Evolutionary conservation across 1,284 basidiomycete species (phyloP).

Genomic region (Tilletia setariae): DNA sequence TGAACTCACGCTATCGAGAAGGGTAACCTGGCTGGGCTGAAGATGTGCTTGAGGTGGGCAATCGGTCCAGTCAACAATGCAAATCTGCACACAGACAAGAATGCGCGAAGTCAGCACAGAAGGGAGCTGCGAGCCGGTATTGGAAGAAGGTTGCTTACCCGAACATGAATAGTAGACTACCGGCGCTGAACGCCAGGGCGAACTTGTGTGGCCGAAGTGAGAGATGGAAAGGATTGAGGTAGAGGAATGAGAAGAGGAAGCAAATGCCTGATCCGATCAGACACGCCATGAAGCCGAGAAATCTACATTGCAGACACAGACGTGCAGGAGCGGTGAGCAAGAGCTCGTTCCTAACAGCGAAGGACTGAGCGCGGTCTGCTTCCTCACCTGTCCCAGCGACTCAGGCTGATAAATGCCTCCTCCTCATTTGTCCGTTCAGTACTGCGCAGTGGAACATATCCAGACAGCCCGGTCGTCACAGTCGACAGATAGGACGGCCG

Average conservation of each 20-base stretch:
- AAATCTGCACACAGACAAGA: conserved; percentile 27
- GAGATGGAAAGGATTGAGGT: conserved; percentile 69
- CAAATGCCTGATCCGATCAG: conserved; percentile 85
- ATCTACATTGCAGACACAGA: conserved; percentile 33
- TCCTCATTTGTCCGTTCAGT: conserved; percentile 84
- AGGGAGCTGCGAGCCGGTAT: no score
- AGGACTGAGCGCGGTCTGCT: neutral
- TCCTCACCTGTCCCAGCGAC: conserved; percentile 50
- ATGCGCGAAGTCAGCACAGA: neutral
- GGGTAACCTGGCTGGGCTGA: conserved; percentile 58
- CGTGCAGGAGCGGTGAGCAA: neutral
- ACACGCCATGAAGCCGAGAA: conserved; percentile 90
- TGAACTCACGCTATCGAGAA: conserved; percentile 60
- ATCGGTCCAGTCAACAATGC: conserved; percentile 49
- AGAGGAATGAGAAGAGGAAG: conserved; percentile 91
- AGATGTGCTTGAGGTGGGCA: conserved; percentile 48
- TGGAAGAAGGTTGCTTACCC: conserved; percentile 44
- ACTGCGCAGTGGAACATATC: conserved; percentile 84
- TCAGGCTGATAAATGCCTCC: conserved; percentile 70
- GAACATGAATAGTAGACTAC: conserved; percentile 50
- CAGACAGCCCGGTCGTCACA: conserved; percentile 61
- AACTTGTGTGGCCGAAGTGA: conserved; percentile 54
- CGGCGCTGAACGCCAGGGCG: conserved; percentile 49
- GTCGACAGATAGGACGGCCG: conserved; percentile 28
- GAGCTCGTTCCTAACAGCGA: neutral